Conservation (phyloP, 768 basidiomycete species). For the Lactarius hatsudake region DNA sequence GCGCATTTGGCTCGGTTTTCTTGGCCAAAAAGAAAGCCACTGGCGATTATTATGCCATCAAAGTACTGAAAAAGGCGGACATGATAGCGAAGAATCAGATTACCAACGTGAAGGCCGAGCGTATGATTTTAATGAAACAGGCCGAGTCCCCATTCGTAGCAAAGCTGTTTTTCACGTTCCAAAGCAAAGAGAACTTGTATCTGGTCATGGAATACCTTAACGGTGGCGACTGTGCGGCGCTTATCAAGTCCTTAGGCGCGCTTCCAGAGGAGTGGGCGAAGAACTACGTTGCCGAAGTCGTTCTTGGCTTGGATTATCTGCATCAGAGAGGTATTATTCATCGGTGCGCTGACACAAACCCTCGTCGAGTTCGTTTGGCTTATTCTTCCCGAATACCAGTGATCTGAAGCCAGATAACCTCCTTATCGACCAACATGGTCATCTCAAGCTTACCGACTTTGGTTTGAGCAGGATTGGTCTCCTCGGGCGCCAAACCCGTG, state of each 20-base stretch:
- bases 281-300: constrained; percentile 94
- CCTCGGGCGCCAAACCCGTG: constrained; percentile 92
- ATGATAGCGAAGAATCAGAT: constrained; percentile 99
- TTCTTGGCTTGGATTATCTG: constrained; percentile 93
- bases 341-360: constrained; percentile 56
- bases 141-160: constrained; percentile 98
- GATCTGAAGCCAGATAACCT: constrained; percentile 98
- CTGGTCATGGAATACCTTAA: constrained; percentile 99
- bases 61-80: constrained; percentile 99
- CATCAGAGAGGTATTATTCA: constrained; percentile 94
- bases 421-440: constrained; percentile 94
- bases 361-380: constrained; percentile 3
- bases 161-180: constrained; percentile 97
- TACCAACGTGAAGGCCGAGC: constrained; percentile 98
- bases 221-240: constrained; percentile 94
- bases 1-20: constrained; percentile 98
- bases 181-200: constrained; percentile 98
- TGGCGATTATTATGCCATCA: constrained; percentile 99
- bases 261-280: constrained; percentile 96
- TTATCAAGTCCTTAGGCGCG: constrained; percentile 93
- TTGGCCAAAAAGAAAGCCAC: constrained; percentile 97
- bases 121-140: constrained; percentile 99
- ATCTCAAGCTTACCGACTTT: constrained; percentile 97
- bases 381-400: constrained; percentile 43
- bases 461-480: constrained; percentile 96